These are phyloP conservation scores for Mucor saturninus DNA, from an alignment of 371 early-diverging fungal species.

Conservation along the genomic window DNA sequence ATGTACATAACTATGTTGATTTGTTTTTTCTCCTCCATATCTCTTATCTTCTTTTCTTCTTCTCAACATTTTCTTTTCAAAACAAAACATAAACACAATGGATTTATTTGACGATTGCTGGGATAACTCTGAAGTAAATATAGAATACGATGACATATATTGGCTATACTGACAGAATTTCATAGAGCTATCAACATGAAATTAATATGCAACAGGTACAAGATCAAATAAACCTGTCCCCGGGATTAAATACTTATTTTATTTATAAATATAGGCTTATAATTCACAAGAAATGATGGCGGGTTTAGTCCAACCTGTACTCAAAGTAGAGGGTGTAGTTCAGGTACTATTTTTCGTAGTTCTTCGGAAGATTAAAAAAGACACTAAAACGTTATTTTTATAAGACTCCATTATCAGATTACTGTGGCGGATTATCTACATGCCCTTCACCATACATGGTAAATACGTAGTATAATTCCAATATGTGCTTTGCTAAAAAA, in stretches of 20 bases:
- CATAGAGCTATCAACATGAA: conserved; percentile 3
- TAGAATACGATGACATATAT: neutral
- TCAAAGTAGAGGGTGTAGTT: conserved; percentile 22
- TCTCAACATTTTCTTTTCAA: neutral
- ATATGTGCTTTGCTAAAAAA: neutral
- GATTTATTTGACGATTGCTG: conserved; percentile 18
- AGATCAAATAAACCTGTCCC: neutral
- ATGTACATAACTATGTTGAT: conserved; percentile 3
- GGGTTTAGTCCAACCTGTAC: conserved; percentile 20
- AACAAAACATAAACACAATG: conserved; percentile 5
- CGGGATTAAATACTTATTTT: neutral
- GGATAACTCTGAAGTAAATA: conserved; percentile 3
- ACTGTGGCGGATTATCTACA: conserved; percentile 21
- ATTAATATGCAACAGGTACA: conserved; percentile 7
- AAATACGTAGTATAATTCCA: neutral
- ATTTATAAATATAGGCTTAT: neutral
- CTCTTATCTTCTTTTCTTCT: neutral
- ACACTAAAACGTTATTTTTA: neutral
- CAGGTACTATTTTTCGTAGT: conserved; percentile 15
- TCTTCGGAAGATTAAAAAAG: conserved; percentile 6
- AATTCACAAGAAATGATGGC: conserved; percentile 16
- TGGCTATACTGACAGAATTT: neutral
- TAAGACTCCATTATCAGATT: conserved; percentile 24
- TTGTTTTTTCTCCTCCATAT: conserved; percentile 4
- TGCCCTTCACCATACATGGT: conserved; percentile 23